A percentile compares a stretch with the other conserved stretches of the same genome.
phyloP scores from a whole-genome alignment of 2,329 filamentous ascomycete species.

The Claviceps spartinae region DNA sequence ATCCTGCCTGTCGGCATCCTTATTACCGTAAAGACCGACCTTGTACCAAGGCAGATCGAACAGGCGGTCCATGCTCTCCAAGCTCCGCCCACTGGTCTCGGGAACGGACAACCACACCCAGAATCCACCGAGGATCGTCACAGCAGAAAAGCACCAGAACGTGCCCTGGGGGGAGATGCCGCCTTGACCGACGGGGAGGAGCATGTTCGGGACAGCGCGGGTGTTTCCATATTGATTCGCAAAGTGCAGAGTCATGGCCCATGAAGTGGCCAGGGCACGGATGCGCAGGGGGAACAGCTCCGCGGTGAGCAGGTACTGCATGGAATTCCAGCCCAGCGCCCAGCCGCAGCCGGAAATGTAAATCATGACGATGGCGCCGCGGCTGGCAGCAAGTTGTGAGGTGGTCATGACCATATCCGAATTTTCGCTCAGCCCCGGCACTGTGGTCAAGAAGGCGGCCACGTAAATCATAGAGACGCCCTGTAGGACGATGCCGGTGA shows the following conservation, averaged over 20 bases:
- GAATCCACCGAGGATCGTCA: conserved; percentile 52
- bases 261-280: conserved; percentile 54
- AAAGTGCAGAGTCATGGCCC: conserved; percentile 69
- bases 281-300: conserved; percentile 67
- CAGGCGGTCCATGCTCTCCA: conserved; percentile 58
- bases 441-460: conserved; percentile 46
- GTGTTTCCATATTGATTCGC: conserved; percentile 67
- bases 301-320: conserved; percentile 67
- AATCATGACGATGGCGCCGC: conserved; percentile 59
- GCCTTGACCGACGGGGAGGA: conserved; percentile 34
- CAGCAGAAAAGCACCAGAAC: conserved; percentile 61
- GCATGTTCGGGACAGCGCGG: conserved; percentile 62
- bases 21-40: conserved; percentile 48
- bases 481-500: conserved; percentile 47
- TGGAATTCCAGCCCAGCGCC: conserved; percentile 61
- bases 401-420: conserved; percentile 33
- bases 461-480: conserved; percentile 49
- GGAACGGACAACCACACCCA: conserved; percentile 65
- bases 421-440: conserved; percentile 42
- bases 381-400: conserved; percentile 41
- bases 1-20: conserved; percentile 35
- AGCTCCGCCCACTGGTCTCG: conserved; percentile 52
- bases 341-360: conserved; percentile 56
- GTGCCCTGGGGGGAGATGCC: conserved; percentile 50
- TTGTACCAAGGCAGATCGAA: conserved; percentile 63